Conservation (phyloP, 495 filamentous ascomycete species). For the Aspergillus egyptiacus region DNA sequence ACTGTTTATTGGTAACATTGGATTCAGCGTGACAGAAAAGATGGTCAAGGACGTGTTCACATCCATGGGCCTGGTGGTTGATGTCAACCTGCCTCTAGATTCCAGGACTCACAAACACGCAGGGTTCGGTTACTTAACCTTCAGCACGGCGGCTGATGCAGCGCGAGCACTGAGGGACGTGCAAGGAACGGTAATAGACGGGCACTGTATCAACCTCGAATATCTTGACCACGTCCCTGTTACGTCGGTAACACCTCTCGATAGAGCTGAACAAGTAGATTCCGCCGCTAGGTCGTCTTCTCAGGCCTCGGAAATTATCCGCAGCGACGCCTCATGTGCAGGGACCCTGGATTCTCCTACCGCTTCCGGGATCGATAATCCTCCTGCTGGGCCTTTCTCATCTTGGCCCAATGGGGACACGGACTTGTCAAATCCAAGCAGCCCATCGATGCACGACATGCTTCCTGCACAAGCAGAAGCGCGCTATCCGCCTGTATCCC, state of each 20-base stretch:
- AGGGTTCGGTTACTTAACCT: constrained; percentile 89
- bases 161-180: constrained; percentile 66
- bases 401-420: neutral
- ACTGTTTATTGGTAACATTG: constrained; percentile 90
- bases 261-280: neutral
- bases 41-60: constrained; percentile 70
- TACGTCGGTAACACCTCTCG: neutral
- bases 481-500: constrained; percentile 42
- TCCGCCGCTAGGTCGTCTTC: neutral
- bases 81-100: constrained; percentile 82
- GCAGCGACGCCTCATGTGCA: neutral
- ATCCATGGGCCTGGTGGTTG: constrained; percentile 61
- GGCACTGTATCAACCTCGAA: constrained; percentile 82
- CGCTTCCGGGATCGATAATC: neutral
- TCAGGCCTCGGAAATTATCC: neutral
- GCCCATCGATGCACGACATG: constrained; percentile 7
- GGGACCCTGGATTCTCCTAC: neutral
- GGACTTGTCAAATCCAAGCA: neutral
- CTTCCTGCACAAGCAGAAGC: constrained; percentile 23
- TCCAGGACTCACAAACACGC: constrained; percentile 72
- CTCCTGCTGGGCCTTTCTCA: neutral
- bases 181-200: constrained; percentile 70
- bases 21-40: constrained; percentile 72
- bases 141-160: constrained; percentile 69
- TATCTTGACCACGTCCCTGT: constrained; percentile 50